These are phyloP conservation scores for Thamnidium elegans DNA, from an alignment of 192 early-diverging fungal genomes.

Conservation along the genomic window DNA sequence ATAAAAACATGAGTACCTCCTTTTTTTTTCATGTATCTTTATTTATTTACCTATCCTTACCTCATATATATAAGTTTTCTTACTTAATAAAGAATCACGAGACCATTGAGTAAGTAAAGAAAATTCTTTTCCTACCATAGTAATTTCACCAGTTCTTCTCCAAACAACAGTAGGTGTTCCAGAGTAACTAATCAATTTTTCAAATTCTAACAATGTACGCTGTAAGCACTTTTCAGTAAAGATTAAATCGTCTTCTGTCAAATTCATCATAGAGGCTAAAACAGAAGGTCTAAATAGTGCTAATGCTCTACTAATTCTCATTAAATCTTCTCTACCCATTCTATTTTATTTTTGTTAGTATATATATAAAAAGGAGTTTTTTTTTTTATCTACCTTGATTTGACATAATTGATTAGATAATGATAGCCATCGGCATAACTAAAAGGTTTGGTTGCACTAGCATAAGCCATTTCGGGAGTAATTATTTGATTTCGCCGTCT, in stretches of 20 bases:
- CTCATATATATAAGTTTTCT: constrained; percentile 82
- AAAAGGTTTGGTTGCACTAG: constrained; percentile 79
- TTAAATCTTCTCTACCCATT: constrained; percentile 85
- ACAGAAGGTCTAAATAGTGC: constrained; percentile 93
- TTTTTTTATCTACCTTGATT: constrained; percentile 53
- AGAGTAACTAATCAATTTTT: constrained; percentile 90
- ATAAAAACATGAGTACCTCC: background rate
- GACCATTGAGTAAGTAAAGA: constrained; percentile 91
- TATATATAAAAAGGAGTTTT: background rate
- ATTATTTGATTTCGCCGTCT: constrained; percentile 30
- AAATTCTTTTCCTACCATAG: constrained; percentile 95
- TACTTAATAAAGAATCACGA: constrained; percentile 73
- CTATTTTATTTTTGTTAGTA: constrained; percentile 35
- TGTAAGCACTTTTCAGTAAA: constrained; percentile 98
- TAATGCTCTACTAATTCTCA: constrained; percentile 89
- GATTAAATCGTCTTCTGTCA: constrained; percentile 89
- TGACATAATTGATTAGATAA: constrained; percentile 80
- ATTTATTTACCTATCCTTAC: constrained; percentile 20
- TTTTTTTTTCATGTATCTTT: background rate
- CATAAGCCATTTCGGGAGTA: constrained; percentile 74
- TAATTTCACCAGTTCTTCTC: constrained; percentile 93
- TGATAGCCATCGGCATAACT: constrained; percentile 93
- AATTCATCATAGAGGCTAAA: constrained; percentile 90
- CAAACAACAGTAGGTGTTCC: constrained; percentile 96
- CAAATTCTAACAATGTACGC: constrained; percentile 89